A percentile compares a stretch with the other conserved stretches of the same genome.
Evolutionary conservation across 148 eudicot species (phyloP).

Genomic region (Vaccinium corymbosum): DNA sequence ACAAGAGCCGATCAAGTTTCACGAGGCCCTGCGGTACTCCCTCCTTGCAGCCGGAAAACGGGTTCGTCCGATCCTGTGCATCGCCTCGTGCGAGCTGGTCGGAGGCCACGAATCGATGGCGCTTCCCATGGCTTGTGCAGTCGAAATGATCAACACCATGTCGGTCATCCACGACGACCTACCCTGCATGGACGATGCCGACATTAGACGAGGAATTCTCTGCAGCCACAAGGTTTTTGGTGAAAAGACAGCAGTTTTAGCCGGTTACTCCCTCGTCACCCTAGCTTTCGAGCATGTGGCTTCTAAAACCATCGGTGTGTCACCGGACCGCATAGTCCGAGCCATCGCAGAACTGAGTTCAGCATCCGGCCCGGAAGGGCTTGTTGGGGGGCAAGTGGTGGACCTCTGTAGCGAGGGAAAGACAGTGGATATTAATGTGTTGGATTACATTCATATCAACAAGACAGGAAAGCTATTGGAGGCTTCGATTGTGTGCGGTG

Average conservation of each 20-base stretch:
- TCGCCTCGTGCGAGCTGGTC: conserved; percentile 36
- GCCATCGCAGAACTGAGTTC: conserved; percentile 32
- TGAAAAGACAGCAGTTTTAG: conserved; percentile 24
- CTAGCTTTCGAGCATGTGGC: conserved; percentile 39
- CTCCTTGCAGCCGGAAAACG: conserved; percentile 35
- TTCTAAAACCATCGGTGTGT: conserved; percentile 11
- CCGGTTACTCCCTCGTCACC: not conserved
- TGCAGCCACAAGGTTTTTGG: conserved; percentile 28
- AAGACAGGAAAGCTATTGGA: conserved; percentile 39
- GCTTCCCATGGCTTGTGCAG: conserved; percentile 31
- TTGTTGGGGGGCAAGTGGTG: conserved; percentile 37
- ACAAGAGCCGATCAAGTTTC: conserved; percentile 30
- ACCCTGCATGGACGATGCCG: not conserved
- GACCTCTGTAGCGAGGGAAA: conserved; percentile 32
- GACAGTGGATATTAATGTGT: conserved; percentile 13
- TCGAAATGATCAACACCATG: conserved; percentile 42
- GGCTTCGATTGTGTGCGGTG: conserved; percentile 38
- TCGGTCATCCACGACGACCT: conserved; percentile 5
- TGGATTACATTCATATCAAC: conserved; percentile 39
- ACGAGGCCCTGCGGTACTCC: conserved; percentile 42
- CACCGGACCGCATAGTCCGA: conserved; percentile 15
- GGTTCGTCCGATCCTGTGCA: conserved; percentile 33
- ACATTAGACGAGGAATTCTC: not conserved
- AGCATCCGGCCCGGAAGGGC: conserved; percentile 34
- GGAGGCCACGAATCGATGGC: conserved; percentile 29